Evolutionary conservation across 495 filamentous ascomycete species (phyloP), one percentile per base, ranked within the genome.

Genomic region (Aspergillus conjunctus): DNA sequence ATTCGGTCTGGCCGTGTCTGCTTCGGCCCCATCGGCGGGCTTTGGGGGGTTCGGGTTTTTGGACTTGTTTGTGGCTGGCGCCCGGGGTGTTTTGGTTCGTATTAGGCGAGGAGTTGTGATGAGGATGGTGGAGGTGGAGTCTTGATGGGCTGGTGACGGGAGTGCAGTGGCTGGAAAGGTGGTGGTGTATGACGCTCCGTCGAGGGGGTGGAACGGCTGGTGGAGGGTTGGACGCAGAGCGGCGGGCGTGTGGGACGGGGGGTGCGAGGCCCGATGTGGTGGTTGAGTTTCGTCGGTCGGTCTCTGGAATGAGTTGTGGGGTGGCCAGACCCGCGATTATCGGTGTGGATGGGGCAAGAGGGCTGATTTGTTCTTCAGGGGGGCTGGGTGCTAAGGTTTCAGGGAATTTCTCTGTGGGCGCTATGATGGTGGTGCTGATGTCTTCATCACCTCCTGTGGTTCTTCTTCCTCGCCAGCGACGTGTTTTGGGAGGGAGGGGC

Each of bases 401-500:
- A n/a, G 72, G 69, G 50, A 71, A 72, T 11, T 62, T 75, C 43
- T 72, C 69, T n/a, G 58, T 39, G 31, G 34, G 6, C 1, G 32
- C 32, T 3, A 34, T 12, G 15, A 21, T 37, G 32, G 15, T 5
- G 26, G 49, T 12, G 15, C 20, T 37, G 44, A 9, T 50, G 22
- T 60, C 56, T 20, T 71, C 69, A 33, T 70, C 68, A 34, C 63
- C 70, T 31, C 63, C 70, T 26, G 67, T 66, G 33, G 66, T 64
- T 46, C 72, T 70, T 60, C 73, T 65, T 12, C 77, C 77, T 15
- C 74, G 75, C 74, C 70, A 79, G 43, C 78, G 76, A 11, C 78
- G 68, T 51, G 78, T 56, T 51, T 79, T 81, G 1, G 78, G 78
- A 8, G 78, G 78, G 32, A 76, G 72, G 1, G 77, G 76, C 50